phyloP scores from a whole-genome alignment of 2,329 filamentous ascomycete genomes.

The Fusarium miscanthi region DNA sequence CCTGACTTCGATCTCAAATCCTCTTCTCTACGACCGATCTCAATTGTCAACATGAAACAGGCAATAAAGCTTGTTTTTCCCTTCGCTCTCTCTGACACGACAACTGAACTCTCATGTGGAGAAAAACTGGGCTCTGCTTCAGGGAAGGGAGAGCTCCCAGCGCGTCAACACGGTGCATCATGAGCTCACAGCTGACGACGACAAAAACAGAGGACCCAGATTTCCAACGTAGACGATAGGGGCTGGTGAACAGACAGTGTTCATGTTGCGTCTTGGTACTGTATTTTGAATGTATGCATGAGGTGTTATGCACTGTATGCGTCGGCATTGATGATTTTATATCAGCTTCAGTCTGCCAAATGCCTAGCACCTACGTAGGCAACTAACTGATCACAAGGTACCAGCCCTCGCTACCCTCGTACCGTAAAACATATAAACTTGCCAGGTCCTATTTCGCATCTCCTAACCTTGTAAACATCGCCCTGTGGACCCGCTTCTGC shows the following conservation, averaged over 20 bases:
- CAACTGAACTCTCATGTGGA: neutral
- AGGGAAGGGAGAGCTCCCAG: neutral
- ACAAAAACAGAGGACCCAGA: conserved; percentile 9
- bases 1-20: conserved; percentile 2
- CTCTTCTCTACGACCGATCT: neutral
- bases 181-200: conserved; percentile 33
- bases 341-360: neutral
- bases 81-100: neutral
- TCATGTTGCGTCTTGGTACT: conserved; percentile 5
- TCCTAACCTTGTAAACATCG: neutral
- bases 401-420: neutral
- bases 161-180: conserved; percentile 7
- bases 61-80: conserved; percentile 9
- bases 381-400: neutral
- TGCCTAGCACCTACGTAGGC: neutral
- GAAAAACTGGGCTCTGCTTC: neutral
- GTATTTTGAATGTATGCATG: neutral
- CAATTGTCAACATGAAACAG: conserved; percentile 24
- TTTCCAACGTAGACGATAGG: neutral
- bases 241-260: conserved; percentile 4
- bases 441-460: neutral
- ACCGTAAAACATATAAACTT: conserved; percentile 1
- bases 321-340: neutral
- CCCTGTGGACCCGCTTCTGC: neutral
- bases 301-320: neutral